Conservation (phyloP, 2,329 filamentous ascomycete genomes). For the Geosmithia putterillii region DNA sequence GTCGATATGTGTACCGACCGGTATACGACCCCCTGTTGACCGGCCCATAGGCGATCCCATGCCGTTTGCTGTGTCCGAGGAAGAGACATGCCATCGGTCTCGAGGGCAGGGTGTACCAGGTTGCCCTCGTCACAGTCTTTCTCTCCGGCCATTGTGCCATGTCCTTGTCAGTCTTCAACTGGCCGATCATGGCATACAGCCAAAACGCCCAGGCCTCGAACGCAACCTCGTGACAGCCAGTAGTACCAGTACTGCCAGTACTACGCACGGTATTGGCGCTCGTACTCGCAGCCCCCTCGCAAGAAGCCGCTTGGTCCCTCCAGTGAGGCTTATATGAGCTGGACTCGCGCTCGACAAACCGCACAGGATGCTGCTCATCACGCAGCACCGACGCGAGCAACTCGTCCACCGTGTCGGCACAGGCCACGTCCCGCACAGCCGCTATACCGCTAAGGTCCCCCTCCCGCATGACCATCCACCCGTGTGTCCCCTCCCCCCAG, state of each 20-base stretch:
- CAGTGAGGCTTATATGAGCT: no score
- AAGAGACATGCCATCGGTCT: conserved; percentile 23
- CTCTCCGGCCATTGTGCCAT: conserved; percentile 7
- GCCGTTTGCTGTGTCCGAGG: conserved; percentile 21
- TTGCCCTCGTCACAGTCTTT: conserved; percentile 17
- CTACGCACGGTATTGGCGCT: no score
- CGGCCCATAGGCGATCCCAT: conserved; percentile 19
- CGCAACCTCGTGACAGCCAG: conserved; percentile 17
- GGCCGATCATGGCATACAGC: conserved; percentile 25
- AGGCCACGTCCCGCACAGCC: no score
- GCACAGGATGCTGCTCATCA: no score
- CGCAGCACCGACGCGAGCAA: no score
- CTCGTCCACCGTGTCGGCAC: no score
- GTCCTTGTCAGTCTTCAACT: conserved; percentile 21
- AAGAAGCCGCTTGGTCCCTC: no score
- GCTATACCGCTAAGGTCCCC: no score
- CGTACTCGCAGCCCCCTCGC: no score
- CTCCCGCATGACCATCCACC: conserved; percentile 9
- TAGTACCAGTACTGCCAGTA: neutral
- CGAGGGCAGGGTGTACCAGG: conserved; percentile 23
- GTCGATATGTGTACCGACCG: conserved; percentile 19
- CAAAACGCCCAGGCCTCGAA: conserved; percentile 29
- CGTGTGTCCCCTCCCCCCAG: conserved; percentile 18
- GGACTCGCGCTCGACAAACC: conserved; percentile 16
- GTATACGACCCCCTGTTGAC: no score